Evolutionary conservation across 2,329 filamentous ascomycete species (phyloP).

Genomic region (Didymella sp.): DNA sequence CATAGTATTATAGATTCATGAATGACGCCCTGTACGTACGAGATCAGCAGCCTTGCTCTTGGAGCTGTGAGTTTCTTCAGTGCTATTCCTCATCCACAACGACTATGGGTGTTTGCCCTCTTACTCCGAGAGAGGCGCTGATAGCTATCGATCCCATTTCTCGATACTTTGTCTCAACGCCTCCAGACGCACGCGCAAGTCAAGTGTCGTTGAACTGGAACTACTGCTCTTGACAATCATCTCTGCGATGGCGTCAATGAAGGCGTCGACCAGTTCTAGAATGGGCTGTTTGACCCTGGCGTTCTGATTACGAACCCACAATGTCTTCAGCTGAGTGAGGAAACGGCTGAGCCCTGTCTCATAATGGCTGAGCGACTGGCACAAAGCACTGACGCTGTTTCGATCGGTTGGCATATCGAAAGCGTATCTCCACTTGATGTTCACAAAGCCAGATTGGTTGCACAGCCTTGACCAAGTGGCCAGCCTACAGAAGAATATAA

Average conservation of each 20-base stretch:
- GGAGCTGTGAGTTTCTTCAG: background rate
- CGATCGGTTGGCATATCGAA: conserved; percentile 11
- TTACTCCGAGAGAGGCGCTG: background rate
- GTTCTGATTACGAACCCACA: conserved; percentile 9
- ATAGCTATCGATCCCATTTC: background rate
- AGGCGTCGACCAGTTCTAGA: conserved; percentile 13
- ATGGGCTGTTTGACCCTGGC: conserved; percentile 6
- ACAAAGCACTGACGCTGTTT: background rate
- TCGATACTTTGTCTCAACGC: background rate
- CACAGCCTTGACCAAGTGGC: conserved; percentile 5
- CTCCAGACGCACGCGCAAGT: background rate
- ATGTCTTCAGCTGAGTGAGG: background rate
- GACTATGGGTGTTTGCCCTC: too few relatives aligned
- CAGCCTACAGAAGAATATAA: conserved; percentile 14
- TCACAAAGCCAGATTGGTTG: background rate
- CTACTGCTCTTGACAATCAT: background rate
- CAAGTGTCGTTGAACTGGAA: background rate
- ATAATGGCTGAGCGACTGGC: background rate
- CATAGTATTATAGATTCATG: conserved; percentile 26
- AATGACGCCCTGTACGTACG: background rate
- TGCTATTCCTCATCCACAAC: background rate
- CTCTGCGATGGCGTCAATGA: conserved; percentile 10
- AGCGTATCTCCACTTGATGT: conserved; percentile 4
- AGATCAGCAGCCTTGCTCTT: background rate
- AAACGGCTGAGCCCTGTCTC: background rate